Evolutionary conservation across 768 basidiomycete genomes (phyloP), one percentile per base, ranked within the genome.

Genomic region (Kwoniella newhampshirensis): DNA sequence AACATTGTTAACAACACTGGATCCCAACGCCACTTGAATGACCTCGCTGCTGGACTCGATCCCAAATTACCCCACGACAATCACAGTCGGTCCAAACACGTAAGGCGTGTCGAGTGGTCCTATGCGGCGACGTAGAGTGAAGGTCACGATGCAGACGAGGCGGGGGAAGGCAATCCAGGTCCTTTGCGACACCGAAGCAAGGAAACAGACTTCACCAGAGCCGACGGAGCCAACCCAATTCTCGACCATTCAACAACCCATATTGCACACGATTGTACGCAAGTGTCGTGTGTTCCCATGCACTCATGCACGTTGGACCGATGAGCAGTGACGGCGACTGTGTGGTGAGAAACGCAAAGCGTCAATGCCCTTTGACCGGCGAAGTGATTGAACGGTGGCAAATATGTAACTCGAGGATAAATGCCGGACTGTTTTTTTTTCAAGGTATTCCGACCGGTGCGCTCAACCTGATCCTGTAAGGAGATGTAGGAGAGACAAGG

Each of bases 1-100:
- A 32, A 32, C 32, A 6, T 32, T 32, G 40, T 42, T n/a, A 42
- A 23, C 17, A 51, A 58, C 56, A 58, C 56, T 60, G 59, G 41
- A 60, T 52, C 46, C 59, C 59, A 60, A 60, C 59, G 59, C 59
- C 59, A 60, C 59, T 60, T 60, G 51, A 60, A 54, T 54, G 39
- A 60, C 59, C 59, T 60, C 59, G 59, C 59, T 60, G 59, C 51
- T 51, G 52, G 17, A 59, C 48, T 59, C 51, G 57, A 30, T 51
- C 51, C 47, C 50, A 35, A 35, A n/a, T n/a, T 52, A 42, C 41
- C 41, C 57, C 44, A 59, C 50, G 50, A 51, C 56, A 48, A 53
- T 50, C 46, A 47, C 41, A 41, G 42, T 18, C 32, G 49, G 32
- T 58, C 56, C 40, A 7, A 46, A 51, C 46, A 42, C 26, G 20